Percentiles rank a stretch among this genome's conserved stretches.
These are phyloP conservation scores for Solanum gracilifrons DNA, from an alignment of 257 asterid species.

Conservation along the genomic window DNA sequence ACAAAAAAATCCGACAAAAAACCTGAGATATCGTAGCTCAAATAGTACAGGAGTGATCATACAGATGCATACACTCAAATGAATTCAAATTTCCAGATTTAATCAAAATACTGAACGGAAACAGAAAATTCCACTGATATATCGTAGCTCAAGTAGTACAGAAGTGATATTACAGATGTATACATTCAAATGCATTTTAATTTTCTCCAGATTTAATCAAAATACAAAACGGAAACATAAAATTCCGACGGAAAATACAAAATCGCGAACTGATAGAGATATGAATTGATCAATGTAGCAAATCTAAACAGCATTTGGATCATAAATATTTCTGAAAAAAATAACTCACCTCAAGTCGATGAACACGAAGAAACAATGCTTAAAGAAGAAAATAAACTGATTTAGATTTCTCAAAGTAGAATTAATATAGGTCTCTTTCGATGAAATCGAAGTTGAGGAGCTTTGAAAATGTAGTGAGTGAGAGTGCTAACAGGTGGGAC, in stretches of 20 bases:
- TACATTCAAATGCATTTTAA: background rate
- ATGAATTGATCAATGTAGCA: background rate
- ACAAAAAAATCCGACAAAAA: fast-evolving
- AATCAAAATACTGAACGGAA: background rate
- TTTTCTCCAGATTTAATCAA: background rate
- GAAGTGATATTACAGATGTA: background rate
- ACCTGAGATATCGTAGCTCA: background rate
- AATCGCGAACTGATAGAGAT: background rate
- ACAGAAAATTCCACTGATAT: background rate
- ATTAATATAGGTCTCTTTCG: slow-evolving; percentile 18
- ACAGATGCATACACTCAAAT: background rate
- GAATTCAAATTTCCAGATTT: background rate
- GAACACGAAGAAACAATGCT: background rate
- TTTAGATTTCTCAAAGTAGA: background rate
- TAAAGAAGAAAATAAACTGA: background rate
- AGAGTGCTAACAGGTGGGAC: background rate
- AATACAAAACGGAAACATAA: background rate
- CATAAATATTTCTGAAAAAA: background rate
- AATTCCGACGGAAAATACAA: background rate
- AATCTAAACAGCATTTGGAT: background rate
- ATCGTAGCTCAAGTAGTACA: background rate
- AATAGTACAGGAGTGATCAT: background rate
- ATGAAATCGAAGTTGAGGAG: slow-evolving; percentile 49
- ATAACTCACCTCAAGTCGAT: background rate
- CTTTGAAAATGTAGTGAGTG: slow-evolving; percentile 55